Evolutionary conservation across 2,329 filamentous ascomycete genomes (phyloP), one percentile per base, ranked within the genome.

Genomic region (Botrytis galanthina): DNA sequence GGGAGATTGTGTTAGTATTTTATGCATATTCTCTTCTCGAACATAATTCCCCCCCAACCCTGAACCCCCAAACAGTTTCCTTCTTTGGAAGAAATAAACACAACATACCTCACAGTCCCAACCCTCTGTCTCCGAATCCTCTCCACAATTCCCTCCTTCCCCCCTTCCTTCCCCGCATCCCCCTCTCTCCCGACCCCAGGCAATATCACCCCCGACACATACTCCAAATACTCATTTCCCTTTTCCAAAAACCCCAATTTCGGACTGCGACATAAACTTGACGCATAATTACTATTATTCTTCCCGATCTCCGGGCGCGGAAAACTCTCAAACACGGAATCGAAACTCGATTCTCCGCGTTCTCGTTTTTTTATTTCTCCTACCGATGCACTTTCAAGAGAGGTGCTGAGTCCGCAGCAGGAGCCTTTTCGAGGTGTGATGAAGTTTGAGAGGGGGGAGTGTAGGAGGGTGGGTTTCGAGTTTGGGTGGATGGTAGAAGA

Each of bases 41-140:
- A 6, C 16, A 10, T 14, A n/a, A 16, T 5, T 26, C 37, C 35
- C 9, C 9, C 10, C 26, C 26, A 4, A 7, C 2, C n/a, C 26
- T 39, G 39, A 26, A 14, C 5, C 18, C 32, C 51, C n/a, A 18
- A 29, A 18, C 5, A n/a, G 1, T 12, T 32, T 1, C 20, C 1
- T 5, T n/a, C 1, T 16, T 54, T 12, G 7, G 5, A 14, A 51
- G 18, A 2, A 37, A 66, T 12, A 9, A 42, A 42, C 26, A 1
- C 0, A 32, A 54, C 66, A 26, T 32, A 54, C 46, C 61, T 72
- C 46, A 46, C 48, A 46, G 63, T 75, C 22, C 51, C 73, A 26
- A 71, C 67, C 63, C 64, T 75, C 73, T 75, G 75, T 61, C 73
- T 79, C 59, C 74, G 76, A 48, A 79, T 76, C 57, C 74, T 80